Evolutionary conservation across 1,284 basidiomycete genomes (phyloP), one percentile per base, ranked within the genome.

Genomic region (Ceratobasidium sp.): DNA sequence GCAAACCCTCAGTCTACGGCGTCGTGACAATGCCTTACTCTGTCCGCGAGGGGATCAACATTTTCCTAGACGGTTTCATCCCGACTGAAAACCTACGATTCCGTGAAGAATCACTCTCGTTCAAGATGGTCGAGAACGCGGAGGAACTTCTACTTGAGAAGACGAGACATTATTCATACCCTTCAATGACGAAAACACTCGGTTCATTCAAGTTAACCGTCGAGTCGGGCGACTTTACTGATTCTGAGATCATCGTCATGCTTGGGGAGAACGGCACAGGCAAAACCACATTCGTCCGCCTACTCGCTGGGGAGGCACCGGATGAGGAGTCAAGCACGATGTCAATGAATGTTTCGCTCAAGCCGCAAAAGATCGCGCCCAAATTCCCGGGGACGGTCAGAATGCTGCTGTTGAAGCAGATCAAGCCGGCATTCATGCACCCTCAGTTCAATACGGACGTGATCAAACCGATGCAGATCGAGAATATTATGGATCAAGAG

Each of bases 81-180:
- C 97, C 97, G 6, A 98, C 97, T n/a, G 96, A 98, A 83, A 99
- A 99, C 84, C 83, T 99, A 80, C 94, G 97, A 76, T 98, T 98
- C 90, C 91, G 96, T 64, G 91, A 98, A 79, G 97, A 98, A 80
- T 94, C 93, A 0, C 87, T 98, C 22, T 91, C 93, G 3, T 99
- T 99, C 88, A 97, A 96, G 86, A 98, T 98, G 89, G 90, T 93
- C 67, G 97, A 98, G 83, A 96, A 90, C 2, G 95, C 93, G 19
- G 96, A 98, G 78, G 97, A 99, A 80, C 78, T 95, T 62, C 81
- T 93, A 73, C 84, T 91, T 63, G 93, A 95, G 82, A 94, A 96
- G 83, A 92, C 94, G 31, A 89, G 92, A 63, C 91, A 92, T 80
- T 96, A 96, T 84, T 87, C 89, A 11, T 99, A 98, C 85, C 97